Evolutionary conservation across 352 stramenopile genomes (phyloP), one percentile per base, ranked within the genome.

Genomic region (Globisporangium heterothallicum): DNA sequence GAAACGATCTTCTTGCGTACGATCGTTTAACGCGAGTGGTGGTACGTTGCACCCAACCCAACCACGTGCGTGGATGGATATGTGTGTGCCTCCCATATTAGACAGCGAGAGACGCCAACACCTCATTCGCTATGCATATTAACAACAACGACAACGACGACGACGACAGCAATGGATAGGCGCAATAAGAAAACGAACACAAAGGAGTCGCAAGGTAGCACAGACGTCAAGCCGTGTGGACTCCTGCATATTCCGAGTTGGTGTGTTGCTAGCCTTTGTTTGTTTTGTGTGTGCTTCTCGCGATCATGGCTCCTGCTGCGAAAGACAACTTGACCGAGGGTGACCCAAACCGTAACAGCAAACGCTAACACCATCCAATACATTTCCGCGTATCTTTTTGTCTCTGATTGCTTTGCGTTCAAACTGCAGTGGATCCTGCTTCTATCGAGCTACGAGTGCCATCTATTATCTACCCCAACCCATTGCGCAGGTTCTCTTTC

Each of bases 1-100:
- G 81, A 92, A 60, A 92, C 81, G 32, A 88, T 92, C 52, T 85
- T 92, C 55, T 58, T 92, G 35, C 81, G 81, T 34, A 87, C 81
- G 10, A 63, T 92, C 51, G 53, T 92, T 24, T 92, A 88, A 30
- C 4, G 2, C 14, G 32, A 8, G 2, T 36, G 30, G 6, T n/a
- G n/a, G n/a, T n/a, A n/a, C n/a, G n/a, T n/a, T n/a, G n/a, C n/a
- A n/a, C n/a, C n/a, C n/a, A n/a, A n/a, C n/a, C n/a, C 32, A n/a
- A 38, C 12, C 14, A 16, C 10, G 32, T 18, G 32, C 32, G 32
- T 38, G 3, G 12, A 16, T 3, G 32, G 14, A 16, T 10, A 16
- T 38, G 12, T 4, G 32, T 18, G 12, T n/a, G 12, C 32, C 32
- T 38, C 32, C 32, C 32, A 38, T 8, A 10, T 18, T 38, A 38